Percentiles rank a stretch among this genome's conserved stretches.
phyloP scores from a whole-genome alignment of 1,139 yeast genomes.

The Diutina rugosa region DNA sequence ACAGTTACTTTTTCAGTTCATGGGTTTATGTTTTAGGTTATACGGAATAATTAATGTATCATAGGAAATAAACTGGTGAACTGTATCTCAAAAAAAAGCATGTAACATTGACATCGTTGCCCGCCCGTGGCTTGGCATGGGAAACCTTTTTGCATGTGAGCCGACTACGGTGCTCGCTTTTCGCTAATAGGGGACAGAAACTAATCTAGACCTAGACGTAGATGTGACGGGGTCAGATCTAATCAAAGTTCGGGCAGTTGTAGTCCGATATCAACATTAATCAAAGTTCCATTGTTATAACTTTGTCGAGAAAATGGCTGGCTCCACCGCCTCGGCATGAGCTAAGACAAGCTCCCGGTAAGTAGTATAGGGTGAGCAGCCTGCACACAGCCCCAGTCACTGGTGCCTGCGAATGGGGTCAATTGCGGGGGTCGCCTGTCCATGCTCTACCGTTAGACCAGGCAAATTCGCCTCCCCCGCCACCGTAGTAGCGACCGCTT shows the following conservation, averaged over 20 bases:
- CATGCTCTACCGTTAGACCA: background rate
- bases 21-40: background rate
- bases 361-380: background rate
- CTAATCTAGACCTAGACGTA: no score
- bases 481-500: background rate
- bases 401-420: background rate
- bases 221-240: no score
- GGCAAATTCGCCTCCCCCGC: no score
- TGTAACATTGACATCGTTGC: no score
- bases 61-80: conserved; percentile 57
- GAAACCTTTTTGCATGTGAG: no score
- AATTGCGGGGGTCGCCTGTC: background rate
- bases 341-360: no score
- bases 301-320: background rate
- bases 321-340: background rate
- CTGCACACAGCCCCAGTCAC: background rate
- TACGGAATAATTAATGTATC: conserved; percentile 2
- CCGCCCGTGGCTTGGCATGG: no score
- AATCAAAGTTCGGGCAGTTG: no score
- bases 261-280: no score
- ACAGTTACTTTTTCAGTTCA: background rate
- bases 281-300: no score
- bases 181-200: no score
- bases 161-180: no score
- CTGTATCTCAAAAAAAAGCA: background rate